phyloP scores from a whole-genome alignment of 805 yeast species.

The Zygosaccharomyces lentus region DNA sequence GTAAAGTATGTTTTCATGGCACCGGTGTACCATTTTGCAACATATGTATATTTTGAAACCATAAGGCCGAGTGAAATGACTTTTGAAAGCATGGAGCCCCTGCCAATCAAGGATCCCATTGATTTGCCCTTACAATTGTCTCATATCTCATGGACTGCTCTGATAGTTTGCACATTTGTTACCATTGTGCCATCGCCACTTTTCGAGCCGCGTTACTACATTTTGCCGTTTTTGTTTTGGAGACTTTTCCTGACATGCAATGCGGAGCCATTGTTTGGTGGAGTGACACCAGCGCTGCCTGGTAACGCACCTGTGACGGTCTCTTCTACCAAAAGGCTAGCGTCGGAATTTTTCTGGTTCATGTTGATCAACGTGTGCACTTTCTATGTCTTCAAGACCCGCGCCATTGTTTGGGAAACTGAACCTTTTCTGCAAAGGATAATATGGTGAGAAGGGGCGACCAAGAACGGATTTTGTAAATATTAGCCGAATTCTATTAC shows the following conservation, averaged over 20 bases:
- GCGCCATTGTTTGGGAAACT: slow-evolving; percentile 64
- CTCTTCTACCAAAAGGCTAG: slow-evolving; percentile 36
- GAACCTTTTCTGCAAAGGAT: slow-evolving; percentile 67
- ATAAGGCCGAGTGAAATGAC: slow-evolving; percentile 36
- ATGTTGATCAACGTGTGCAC: slow-evolving; percentile 51
- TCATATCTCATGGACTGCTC: slow-evolving; percentile 48
- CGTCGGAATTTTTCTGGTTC: slow-evolving; percentile 60
- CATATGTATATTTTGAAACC: slow-evolving; percentile 36
- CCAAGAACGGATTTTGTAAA: background rate
- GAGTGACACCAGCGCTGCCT: slow-evolving; percentile 20
- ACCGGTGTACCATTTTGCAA: slow-evolving; percentile 66
- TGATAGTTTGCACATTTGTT: slow-evolving; percentile 46
- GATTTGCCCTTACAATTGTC: slow-evolving; percentile 41
- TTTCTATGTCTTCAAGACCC: slow-evolving; percentile 50
- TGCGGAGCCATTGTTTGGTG: slow-evolving; percentile 36
- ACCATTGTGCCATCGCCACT: slow-evolving; percentile 86
- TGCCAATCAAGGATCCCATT: slow-evolving; percentile 35
- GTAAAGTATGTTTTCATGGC: slow-evolving; percentile 48
- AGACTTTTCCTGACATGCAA: slow-evolving; percentile 48
- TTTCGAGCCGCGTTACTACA: slow-evolving; percentile 90
- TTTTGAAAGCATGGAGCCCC: slow-evolving; percentile 36
- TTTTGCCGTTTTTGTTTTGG: slow-evolving; percentile 74
- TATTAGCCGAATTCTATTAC: background rate
- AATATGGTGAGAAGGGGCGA: slow-evolving; percentile 59
- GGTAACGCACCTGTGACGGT: slow-evolving; percentile 19